Evolutionary conservation across 345 rosid genomes (phyloP).

Genomic region (Pistacia vera): DNA sequence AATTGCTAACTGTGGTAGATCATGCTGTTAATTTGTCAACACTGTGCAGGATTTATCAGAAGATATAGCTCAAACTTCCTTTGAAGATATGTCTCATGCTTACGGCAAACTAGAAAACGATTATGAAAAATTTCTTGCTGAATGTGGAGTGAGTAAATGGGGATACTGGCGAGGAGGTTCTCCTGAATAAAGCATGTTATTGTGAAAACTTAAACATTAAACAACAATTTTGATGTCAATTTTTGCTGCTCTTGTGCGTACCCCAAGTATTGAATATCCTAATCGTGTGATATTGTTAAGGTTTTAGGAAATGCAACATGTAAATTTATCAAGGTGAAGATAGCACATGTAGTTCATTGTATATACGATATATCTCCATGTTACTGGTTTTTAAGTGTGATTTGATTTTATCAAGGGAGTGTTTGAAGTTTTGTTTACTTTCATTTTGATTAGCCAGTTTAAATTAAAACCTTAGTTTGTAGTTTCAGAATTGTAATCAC

Average conservation of each 20-base stretch:
- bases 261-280: neutral
- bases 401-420: neutral
- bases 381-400: neutral
- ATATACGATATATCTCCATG: neutral
- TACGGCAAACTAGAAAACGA: constrained; percentile 36
- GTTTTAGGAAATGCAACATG: neutral
- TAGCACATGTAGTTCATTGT: neutral
- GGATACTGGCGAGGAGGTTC: constrained; percentile 43
- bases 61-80: constrained; percentile 21
- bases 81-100: constrained; percentile 21
- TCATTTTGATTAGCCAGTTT: neutral
- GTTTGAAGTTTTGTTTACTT: neutral
- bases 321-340: neutral
- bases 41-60: constrained; percentile 21
- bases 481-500: neutral
- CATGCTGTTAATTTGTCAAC: neutral
- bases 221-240: neutral
- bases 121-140: constrained; percentile 40
- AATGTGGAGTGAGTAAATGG: constrained; percentile 37
- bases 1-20: neutral
- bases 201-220: neutral
- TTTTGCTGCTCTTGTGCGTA: neutral
- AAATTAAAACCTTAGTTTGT: neutral
- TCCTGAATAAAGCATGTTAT: neutral
- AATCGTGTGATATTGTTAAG: neutral